Base-by-base conservation (phyloP, 164 flowering plant genomes). In the Sextonia rubra region DNA sequence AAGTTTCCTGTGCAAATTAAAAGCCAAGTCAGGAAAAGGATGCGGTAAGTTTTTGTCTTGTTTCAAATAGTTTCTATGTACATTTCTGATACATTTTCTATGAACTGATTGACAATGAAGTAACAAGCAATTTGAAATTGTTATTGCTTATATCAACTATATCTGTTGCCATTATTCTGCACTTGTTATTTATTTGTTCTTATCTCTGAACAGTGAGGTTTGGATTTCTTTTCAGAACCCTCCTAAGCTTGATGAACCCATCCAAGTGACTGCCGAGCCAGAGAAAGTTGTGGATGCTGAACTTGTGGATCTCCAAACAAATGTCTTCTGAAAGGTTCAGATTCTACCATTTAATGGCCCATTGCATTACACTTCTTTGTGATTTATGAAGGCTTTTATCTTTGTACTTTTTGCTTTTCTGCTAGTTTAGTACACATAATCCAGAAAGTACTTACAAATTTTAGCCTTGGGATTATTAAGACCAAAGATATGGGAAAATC, bases 211-310 rank as follows among this genome's bases (percentile, higher is more conserved):
- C 18, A 55, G 17, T 58, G 48, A 37, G 30, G 44, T 73, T 47
- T 22, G 20, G 1, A 26, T 4, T 12, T 67, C 23, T 56, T 75
- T 70, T 79, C 94, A 95, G 99, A 81, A 76, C 25, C 90, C 98
- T 58, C 99, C 99, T 47, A 67, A 80, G 75, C 96, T 92, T 18
- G 96, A 91, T 2, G 84, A 81, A 68, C 90, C 97, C 17, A 78
- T 82, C 37, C 76, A 82, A 12, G 81, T 23, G 58, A 69, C 68
- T 60, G 52, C 64, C 23, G 87, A 91, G 72, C 83, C 70, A n/a
- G 87, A 84, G 47, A 86, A 83, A 74, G 75, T 58, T 22, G 82
- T 85, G 60, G 90, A 89, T 77, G 85, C 92, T 23, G 88, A 80
- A 48, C 79, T 92, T 29, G 63, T 82, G 47, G 97, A 94, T 78